A percentile compares a stretch with the other conserved stretches of the same genome.
Evolutionary conservation across 306 rosid species (phyloP).

Genomic region (Dalbergia cochinchinensis): DNA sequence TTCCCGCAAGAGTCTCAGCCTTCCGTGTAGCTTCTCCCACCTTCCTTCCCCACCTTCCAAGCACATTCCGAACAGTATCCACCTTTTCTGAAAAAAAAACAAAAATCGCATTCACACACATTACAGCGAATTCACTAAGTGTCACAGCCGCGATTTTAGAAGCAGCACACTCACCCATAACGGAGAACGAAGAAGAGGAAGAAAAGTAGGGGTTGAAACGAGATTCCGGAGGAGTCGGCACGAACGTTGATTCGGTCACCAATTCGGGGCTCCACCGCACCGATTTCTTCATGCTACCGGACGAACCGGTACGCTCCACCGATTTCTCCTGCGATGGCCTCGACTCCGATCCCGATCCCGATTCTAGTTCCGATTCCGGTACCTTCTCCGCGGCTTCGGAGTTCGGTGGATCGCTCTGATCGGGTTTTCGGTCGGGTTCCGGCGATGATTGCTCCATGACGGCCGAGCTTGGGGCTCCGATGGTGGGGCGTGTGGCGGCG

Average conservation of each 20-base stretch:
- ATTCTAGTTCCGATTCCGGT: slow-evolving; percentile 38
- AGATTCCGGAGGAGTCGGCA: slow-evolving; percentile 52
- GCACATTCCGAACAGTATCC: slow-evolving; percentile 67
- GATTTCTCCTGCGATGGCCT: slow-evolving; percentile 8
- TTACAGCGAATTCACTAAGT: not conserved
- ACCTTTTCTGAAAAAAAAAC: slow-evolving; percentile 62
- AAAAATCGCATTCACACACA: slow-evolving; percentile 10
- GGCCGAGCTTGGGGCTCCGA: not conserved
- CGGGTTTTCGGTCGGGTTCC: slow-evolving; percentile 43
- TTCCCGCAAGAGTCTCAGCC: slow-evolving; percentile 93
- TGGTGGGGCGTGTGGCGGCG: not conserved
- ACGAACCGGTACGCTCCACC: slow-evolving; percentile 40
- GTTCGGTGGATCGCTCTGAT: slow-evolving; percentile 35
- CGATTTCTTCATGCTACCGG: slow-evolving; percentile 66
- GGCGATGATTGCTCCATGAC: slow-evolving; percentile 23
- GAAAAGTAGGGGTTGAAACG: slow-evolving; percentile 34
- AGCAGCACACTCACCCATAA: slow-evolving; percentile 51
- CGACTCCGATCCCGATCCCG: slow-evolving; percentile 57
- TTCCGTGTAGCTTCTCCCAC: slow-evolving; percentile 81
- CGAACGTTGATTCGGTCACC: slow-evolving; percentile 69
- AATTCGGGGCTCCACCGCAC: slow-evolving; percentile 87
- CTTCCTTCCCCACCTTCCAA: slow-evolving; percentile 82
- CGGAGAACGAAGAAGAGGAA: slow-evolving; percentile 41
- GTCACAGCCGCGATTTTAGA: not conserved
- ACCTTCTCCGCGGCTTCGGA: not conserved